Percentiles rank a stretch among this genome's conserved stretches.
phyloP scores from a whole-genome alignment of 768 basidiomycete genomes.

The Rhizopogon vulgaris region DNA sequence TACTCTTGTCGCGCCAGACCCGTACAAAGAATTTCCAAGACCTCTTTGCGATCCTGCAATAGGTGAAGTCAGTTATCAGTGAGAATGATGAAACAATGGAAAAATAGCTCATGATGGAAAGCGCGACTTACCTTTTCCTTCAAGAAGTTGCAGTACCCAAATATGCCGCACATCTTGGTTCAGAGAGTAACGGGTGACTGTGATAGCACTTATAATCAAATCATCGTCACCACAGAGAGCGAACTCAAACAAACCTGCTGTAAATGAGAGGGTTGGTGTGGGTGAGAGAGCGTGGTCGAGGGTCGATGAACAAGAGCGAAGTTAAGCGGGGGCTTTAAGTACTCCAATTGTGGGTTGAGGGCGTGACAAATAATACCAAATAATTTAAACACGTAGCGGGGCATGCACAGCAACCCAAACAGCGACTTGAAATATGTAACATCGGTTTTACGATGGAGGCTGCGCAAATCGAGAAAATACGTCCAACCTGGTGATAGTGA shows the following conservation, averaged over 20 bases:
- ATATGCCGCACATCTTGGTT: conserved; percentile 84
- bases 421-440: too few species aligned
- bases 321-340: conserved; percentile 22
- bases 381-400: neutral
- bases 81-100: neutral
- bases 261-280: neutral
- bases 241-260: conserved; percentile 6
- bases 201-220: conserved; percentile 3
- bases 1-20: conserved; percentile 96
- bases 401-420: neutral
- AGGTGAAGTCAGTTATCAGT: conserved; percentile 7
- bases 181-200: conserved; percentile 4
- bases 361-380: conserved; percentile 27
- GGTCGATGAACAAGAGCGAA: conserved; percentile 11
- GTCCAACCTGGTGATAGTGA: neutral
- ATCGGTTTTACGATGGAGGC: neutral
- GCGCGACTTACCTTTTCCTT: conserved; percentile 78
- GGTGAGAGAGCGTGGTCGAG: neutral
- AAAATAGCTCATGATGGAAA: neutral
- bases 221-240: neutral
- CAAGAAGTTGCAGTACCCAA: conserved; percentile 91
- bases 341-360: conserved; percentile 23
- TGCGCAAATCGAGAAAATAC: neutral
- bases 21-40: conserved; percentile 85
- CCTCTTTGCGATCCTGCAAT: conserved; percentile 74